Evolutionary conservation across 2,329 filamentous ascomycete species (phyloP).

Genomic region (Cordyceps tenuipes): DNA sequence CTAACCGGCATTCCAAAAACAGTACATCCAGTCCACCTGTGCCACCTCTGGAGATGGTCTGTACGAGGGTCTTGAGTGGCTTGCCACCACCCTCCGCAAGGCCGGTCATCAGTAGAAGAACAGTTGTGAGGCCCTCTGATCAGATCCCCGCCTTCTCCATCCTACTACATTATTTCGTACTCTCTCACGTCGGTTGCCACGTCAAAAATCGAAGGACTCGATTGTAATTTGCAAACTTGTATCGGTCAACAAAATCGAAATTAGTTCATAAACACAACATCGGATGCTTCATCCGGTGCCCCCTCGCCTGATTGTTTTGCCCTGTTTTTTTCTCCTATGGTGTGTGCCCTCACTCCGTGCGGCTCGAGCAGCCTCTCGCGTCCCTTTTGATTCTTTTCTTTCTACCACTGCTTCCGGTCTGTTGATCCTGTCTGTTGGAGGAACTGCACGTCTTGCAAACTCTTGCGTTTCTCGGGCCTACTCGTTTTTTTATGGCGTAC

Average conservation of each 20-base stretch:
- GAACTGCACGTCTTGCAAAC: slow-evolving; percentile 1
- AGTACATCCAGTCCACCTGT: slow-evolving; percentile 99
- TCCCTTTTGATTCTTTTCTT: slow-evolving; percentile 10
- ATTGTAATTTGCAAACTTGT: slow-evolving; percentile 49
- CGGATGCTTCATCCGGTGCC: slow-evolving; percentile 21
- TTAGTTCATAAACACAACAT: slow-evolving; percentile 38
- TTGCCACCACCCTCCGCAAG: slow-evolving; percentile 76
- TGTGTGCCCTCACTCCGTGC: slow-evolving; percentile 14
- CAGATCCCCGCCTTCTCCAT: slow-evolving; percentile 25
- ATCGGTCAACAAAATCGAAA: slow-evolving; percentile 48
- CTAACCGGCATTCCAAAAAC: slow-evolving; percentile 16
- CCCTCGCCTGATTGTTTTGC: slow-evolving; percentile 15
- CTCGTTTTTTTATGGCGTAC: slow-evolving; percentile 6
- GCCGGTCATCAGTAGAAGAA: slow-evolving; percentile 52
- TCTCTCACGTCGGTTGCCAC: slow-evolving; percentile 31
- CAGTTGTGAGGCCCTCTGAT: slow-evolving; percentile 22
- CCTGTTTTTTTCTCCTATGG: slow-evolving; percentile 13
- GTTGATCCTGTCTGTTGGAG: slow-evolving; percentile 18
- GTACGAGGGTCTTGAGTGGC: slow-evolving; percentile 97
- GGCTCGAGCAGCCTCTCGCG: slow-evolving; percentile 3
- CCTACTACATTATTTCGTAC: slow-evolving; percentile 33
- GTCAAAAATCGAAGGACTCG: slow-evolving; percentile 37
- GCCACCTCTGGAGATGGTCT: slow-evolving; percentile 98
- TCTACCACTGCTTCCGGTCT: slow-evolving; percentile 23
- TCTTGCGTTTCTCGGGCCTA: neutral